phyloP scores from a whole-genome alignment of 257 asterid genomes.

The Capsicum chinense region DNA sequence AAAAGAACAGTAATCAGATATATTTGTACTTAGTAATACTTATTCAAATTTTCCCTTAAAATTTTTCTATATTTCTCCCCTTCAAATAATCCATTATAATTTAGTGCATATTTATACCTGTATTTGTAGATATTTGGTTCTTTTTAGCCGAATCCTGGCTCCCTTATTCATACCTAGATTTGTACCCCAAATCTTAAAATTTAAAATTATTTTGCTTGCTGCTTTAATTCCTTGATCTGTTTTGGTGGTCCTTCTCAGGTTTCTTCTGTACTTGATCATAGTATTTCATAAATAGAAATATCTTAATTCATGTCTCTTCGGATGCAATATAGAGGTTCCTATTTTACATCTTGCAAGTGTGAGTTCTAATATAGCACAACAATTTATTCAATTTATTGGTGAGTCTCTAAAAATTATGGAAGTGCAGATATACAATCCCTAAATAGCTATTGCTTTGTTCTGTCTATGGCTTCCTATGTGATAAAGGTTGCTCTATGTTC shows the following conservation, averaged over 20 bases:
- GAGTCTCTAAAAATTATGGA: constrained; percentile 30
- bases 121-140: too few species aligned
- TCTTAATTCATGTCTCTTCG: constrained; percentile 39
- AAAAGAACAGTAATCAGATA: too few species aligned
- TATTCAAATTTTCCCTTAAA: too few species aligned
- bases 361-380: constrained; percentile 56
- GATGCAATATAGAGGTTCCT: constrained; percentile 59
- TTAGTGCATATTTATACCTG: too few species aligned
- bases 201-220: not conserved
- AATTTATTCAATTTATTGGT: constrained; percentile 68
- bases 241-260: constrained; percentile 34
- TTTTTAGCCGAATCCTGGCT: not conserved
- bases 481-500: constrained; percentile 21
- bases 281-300: constrained; percentile 35
- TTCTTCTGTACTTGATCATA: constrained; percentile 34
- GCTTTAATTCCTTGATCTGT: constrained; percentile 8
- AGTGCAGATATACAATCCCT: not conserved
- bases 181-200: not conserved
- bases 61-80: too few species aligned
- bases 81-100: too few species aligned
- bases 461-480: constrained; percentile 31
- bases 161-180: not conserved
- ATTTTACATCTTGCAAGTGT: constrained; percentile 69
- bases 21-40: too few species aligned
- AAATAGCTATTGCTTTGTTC: not conserved